Evolutionary conservation across 176 grass and related monocot species (phyloP), one percentile per base, ranked within the genome.

Genomic region (Rhynchospora breviuscula): DNA sequence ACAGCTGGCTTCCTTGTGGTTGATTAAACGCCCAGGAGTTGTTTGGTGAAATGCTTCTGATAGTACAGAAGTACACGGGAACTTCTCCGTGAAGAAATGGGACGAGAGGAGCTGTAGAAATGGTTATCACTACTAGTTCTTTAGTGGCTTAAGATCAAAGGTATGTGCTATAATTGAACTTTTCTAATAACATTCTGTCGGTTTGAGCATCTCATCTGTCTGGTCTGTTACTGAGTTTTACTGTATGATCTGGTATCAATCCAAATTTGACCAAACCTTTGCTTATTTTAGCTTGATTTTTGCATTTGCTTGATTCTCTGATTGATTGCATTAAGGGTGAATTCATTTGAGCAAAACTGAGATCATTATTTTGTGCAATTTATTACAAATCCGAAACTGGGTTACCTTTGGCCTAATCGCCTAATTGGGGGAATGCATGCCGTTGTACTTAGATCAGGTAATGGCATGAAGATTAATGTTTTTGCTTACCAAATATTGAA

Each of bases 31-130:
- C 13, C 86, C 86, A n/a, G 0, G 59, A 90, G 43, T 33, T 88
- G 86, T 90, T 93, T 9, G 91, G 81, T 60, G 91, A 90, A 92
- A 92, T 88, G 91, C 79, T 88, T 19, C 59, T 19, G 9, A 15
- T 35, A 7, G 29, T 66, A 66, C 33, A 29, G 10, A 11, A 63
- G 60, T 63, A 25, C 21, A 22, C 10, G 19, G 19, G 22, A 63
- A 63, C 60, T 23, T 63, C 60, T 63, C 8, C 60, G 60, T 63
- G 7, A 64, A 22, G 22, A 64, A 6, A 6, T 13, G 63, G 23
- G 29, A 33, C 33, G 26, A 35, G 63, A 14, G 53, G 13, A 56
- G 26, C 13, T 67, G 13, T 2, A 67, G 29, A 40, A 67, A 40
- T 67, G 64, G 26, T 6, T 66, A 31, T 66, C 25, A 66, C 11